Evolutionary conservation across 495 filamentous ascomycete genomes (phyloP), one percentile per base, ranked within the genome.

Genomic region (Xylaria telfairii): DNA sequence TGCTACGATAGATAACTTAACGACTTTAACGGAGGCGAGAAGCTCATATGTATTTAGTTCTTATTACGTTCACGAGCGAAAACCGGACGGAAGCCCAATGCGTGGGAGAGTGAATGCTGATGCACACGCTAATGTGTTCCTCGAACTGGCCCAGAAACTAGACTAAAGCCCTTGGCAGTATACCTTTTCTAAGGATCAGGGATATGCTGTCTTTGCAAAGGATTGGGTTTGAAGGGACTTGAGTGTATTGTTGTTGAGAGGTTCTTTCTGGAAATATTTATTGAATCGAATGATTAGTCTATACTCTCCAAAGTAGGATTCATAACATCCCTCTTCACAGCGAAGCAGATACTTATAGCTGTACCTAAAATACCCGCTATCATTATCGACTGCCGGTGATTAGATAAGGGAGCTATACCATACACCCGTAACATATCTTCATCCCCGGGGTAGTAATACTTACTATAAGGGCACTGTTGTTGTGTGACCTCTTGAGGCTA

Each of bases 51-150:
- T 28, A 9, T 32, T 24, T 69, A 84, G 82, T 47, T 85, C 83
- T 69, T 81, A 80, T 42, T 85, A 82, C 54, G 73, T 72, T 19
- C 81, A 83, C 69, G 80, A 85, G 65, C 79, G 82, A 26, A 57
- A 68, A n/a, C 70, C 34, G 49, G 74, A 81, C 59, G 82, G 82
- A 13, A 68, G 51, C 15, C 65, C 69, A 13, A 79, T 77, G 34
- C 69, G 67, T 8, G 28, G 28, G 26, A 80, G 66, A 10, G 47
- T 83, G 28, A 76, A 74, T 53, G 82, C 77, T 3, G 54, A 49
- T 34, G 79, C 75, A 0, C 81, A 83, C 71, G 83, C 72, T 4
- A 68, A 78, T 2, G 72, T 75, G 17, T 83, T 79, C 65, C 65
- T 75, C 0, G 49, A 80, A 24, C 67, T 85, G 19, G 82, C 78